Base-by-base conservation (phyloP, 163 green algal species). In the Coccomyxa subellipsoidea region DNA sequence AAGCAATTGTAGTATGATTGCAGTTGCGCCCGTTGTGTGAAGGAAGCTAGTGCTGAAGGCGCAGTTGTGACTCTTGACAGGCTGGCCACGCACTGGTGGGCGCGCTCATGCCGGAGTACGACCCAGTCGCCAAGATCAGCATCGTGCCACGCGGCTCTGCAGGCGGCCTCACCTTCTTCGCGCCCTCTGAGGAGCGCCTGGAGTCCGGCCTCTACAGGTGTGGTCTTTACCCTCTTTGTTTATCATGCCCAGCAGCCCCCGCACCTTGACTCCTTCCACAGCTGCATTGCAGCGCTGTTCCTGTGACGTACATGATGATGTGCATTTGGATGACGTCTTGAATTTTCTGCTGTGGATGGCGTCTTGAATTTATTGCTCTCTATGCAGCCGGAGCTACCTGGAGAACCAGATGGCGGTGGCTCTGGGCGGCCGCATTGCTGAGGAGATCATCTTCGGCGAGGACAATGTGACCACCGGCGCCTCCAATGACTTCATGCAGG, bases 341-440 rank as follows among this genome's bases (percentile, higher is more conserved):
- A n/a, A n/a, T n/a, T n/a, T n/a, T n/a, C n/a, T n/a, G n/a, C n/a
- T n/a, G n/a, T n/a, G n/a, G n/a, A n/a, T n/a, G n/a, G n/a, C n/a
- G n/a, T n/a, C n/a, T n/a, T n/a, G n/a, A n/a, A n/a, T n/a, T n/a
- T n/a, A n/a, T n/a, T n/a, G n/a, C n/a, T n/a, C n/a, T n/a, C n/a
- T n/a, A n/a, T 77, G 8, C 79, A 83, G 79, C 78, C 84, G 87
- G 36, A 90, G 83, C 12, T 99, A 99, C 91, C 91, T 99, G 78
- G 95, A 99, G 92, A 99, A 99, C 90, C 94, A 99, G 95, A 98
- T 99, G 96, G 91, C 94, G 29, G 97, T 99, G 38, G 96, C 96
- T 0, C 88, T 99, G 83, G 97, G 97, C 69, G 97, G 97, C 40
- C 95, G 97, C 54, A 95, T 99, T 73, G 97, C 97, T 21, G 97